Evolutionary conservation across 228 moss, liverwort and hornwort genomes (phyloP).

Genomic region (Sphagnum magellanicum): DNA sequence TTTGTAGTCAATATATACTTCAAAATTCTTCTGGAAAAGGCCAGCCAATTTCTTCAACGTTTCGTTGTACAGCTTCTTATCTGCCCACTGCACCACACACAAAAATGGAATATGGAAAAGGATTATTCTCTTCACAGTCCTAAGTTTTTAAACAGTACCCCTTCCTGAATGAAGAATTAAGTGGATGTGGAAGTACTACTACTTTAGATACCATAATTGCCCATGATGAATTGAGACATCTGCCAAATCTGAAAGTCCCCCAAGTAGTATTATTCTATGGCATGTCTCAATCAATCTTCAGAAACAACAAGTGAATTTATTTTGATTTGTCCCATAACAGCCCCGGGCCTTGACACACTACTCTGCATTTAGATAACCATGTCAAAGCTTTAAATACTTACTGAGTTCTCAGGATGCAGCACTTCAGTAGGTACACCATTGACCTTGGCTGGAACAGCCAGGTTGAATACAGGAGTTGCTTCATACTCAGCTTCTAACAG

Average conservation of each 20-base stretch:
- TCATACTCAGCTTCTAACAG: constrained; percentile 52
- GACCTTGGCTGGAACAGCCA: constrained; percentile 66
- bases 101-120: not conserved
- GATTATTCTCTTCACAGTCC: no score
- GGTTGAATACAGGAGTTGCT: constrained; percentile 78
- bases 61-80: constrained; percentile 59
- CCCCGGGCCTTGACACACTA: no score
- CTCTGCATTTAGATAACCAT: not conserved
- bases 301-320: no score
- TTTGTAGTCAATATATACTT: constrained; percentile 73
- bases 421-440: constrained; percentile 71
- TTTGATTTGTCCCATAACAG: no score
- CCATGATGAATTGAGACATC: no score
- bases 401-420: constrained; percentile 85
- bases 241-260: no score
- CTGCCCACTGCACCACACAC: constrained; percentile 61
- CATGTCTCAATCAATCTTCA: no score
- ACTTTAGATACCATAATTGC: no score
- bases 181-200: no score
- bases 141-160: no score
- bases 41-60: constrained; percentile 61
- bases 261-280: no score
- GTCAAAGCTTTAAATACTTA: constrained; percentile 19
- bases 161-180: no score
- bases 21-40: constrained; percentile 85